Evolutionary conservation across 2,329 filamentous ascomycete species (phyloP), one percentile per base, ranked within the genome.

Genomic region (Sarocladium oryzae): DNA sequence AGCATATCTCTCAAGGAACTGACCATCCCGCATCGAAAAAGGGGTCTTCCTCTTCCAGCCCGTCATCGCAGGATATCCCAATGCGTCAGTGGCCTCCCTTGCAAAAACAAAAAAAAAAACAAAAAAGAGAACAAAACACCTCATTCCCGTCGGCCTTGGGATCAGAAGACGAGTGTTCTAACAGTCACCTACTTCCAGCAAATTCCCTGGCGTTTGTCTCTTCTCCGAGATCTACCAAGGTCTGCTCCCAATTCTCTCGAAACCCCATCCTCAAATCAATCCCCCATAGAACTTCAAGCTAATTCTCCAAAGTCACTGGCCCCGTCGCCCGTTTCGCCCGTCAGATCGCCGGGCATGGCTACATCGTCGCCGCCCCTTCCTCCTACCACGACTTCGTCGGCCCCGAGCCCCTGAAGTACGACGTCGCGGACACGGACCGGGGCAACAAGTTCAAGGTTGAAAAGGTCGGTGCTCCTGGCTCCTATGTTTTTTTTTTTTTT

Each of bases 161-260:
- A n/a, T n/a, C n/a, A 30, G 13, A 30, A 30, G 28, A 30, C 13
- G 28, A 30, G 28, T 7, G 13, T n/a, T 30, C 28, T 30, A 30
- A 30, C 28, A 13, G 7, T 30, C 28, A 30, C 13, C 28, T 13
- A 30, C 13, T 13, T 13, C 13, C 53, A 82, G 81, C 26, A 75
- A 76, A 48, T 96, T 95, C 62, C 90, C 90, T 0, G 90, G 88
- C 18, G 88, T 96, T 4, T 86, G 88, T 13, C 76, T 96, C 52
- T 96, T 95, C 66, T 91, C 86, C 60, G 91, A 96, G 71, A 96
- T 96, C 61, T 96, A 96, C 64, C 91, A 96, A 83, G 90, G 89
- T 90, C 68, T 52, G 63, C n/a, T 36, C 7, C 30, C 30, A 8
- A 15, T 15, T 8, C 15, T 8, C 30, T 32, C 30, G 8, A 8